phyloP scores from a whole-genome alignment of 139 green algal species.

The Chlorella sorokiniana region DNA sequence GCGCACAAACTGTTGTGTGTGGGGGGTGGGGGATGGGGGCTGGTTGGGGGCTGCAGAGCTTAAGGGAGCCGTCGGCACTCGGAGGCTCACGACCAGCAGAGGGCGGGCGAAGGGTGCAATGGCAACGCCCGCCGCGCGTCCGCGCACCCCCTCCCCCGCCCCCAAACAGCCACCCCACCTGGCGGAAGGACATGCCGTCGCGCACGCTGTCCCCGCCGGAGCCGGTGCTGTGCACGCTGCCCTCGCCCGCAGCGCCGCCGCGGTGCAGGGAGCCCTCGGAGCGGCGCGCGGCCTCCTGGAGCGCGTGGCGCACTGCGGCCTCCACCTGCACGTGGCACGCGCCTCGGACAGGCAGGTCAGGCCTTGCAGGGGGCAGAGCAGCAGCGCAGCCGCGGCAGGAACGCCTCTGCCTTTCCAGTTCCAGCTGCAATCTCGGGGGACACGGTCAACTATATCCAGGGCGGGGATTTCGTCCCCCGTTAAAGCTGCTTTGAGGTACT shows the following conservation, averaged over 20 bases:
- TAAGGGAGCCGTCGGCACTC: too few species aligned
- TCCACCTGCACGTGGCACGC: slow-evolving; percentile 41
- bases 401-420: too few species aligned
- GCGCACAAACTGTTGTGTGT: slow-evolving; percentile 38
- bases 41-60: too few species aligned
- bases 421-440: too few species aligned
- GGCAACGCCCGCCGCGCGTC: too few species aligned
- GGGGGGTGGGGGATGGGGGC: neutral
- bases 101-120: too few species aligned
- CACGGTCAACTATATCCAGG: too few species aligned
- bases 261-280: slow-evolving; percentile 36
- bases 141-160: too few species aligned
- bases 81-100: too few species aligned
- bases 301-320: slow-evolving; percentile 72
- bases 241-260: slow-evolving; percentile 23
- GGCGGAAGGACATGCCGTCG: slow-evolving; percentile 50
- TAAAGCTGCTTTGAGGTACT: too few species aligned
- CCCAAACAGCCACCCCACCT: neutral
- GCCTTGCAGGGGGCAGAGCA: neutral
- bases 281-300: slow-evolving; percentile 63
- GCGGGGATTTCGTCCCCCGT: too few species aligned
- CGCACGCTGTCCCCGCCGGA: slow-evolving; percentile 42
- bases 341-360: neutral
- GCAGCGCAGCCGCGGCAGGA: too few species aligned
- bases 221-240: slow-evolving; percentile 25